Conservation (phyloP, 352 stramenopile genomes). For the Phytophthora pini region DNA sequence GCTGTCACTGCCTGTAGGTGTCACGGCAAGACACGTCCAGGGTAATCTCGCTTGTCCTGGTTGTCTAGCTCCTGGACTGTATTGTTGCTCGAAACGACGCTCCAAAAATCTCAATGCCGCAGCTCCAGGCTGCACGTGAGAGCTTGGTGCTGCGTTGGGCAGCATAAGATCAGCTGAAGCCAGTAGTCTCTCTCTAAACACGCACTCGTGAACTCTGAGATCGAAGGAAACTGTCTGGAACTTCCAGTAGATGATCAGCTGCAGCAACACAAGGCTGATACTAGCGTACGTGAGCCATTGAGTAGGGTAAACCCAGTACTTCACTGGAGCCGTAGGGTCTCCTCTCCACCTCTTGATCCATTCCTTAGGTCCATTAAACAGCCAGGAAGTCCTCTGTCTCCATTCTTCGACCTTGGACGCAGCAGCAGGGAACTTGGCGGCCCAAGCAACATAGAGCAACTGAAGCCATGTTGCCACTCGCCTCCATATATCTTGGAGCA, state of each 20-base stretch:
- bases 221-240: conserved; percentile 59
- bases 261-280: conserved; percentile 50
- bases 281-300: conserved; percentile 71
- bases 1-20: conserved; percentile 41
- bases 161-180: conserved; percentile 38
- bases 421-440: conserved; percentile 27
- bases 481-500: conserved; percentile 18
- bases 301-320: conserved; percentile 73
- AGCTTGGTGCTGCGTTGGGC: conserved; percentile 16
- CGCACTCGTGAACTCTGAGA: conserved; percentile 72
- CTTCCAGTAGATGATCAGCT: conserved; percentile 53
- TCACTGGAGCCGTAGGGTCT: conserved; percentile 40
- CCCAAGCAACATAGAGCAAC: conserved; percentile 32
- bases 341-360: conserved; percentile 33
- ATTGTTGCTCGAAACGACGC: conserved; percentile 71
- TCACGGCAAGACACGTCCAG: conserved; percentile 70
- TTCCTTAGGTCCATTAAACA: conserved; percentile 11
- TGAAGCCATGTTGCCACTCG: conserved; percentile 29
- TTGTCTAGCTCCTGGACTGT: conserved; percentile 32
- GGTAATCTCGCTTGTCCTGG: conserved; percentile 47
- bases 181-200: conserved; percentile 62
- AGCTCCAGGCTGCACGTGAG: conserved; percentile 23
- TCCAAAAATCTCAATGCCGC: conserved; percentile 56
- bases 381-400: conserved; percentile 17
- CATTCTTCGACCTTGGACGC: conserved; percentile 26